Percentiles rank a stretch among this genome's conserved stretches.
phyloP scores from a whole-genome alignment of 31 red algal species.

The Asparagopsis taxiformis region DNA sequence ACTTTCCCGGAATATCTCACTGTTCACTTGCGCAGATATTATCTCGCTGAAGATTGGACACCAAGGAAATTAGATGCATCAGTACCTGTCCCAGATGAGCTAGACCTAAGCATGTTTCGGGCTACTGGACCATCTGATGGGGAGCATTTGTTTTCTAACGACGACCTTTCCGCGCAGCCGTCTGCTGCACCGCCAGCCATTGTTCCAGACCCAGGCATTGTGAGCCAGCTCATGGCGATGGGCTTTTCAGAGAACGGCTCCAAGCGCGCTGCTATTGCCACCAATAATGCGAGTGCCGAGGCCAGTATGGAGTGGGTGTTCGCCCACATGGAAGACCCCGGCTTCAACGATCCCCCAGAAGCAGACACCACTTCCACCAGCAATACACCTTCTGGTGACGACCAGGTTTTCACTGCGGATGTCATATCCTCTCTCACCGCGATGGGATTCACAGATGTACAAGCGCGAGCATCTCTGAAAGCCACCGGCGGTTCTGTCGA shows the following conservation, averaged over 20 bases:
- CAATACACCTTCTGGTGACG: background rate
- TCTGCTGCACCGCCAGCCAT: conserved; percentile 23
- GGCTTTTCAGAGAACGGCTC: conserved; percentile 84
- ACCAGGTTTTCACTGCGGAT: conserved; percentile 10
- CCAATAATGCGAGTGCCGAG: conserved; percentile 54
- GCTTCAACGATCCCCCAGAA: conserved; percentile 71
- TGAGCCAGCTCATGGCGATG: conserved; percentile 68
- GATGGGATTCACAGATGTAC: conserved; percentile 85
- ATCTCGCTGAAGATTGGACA: conserved; percentile 83
- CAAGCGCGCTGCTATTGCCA: conserved; percentile 80
- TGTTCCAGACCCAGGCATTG: conserved; percentile 63
- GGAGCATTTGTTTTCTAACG: conserved; percentile 54
- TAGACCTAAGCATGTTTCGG: conserved; percentile 54
- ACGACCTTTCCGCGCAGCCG: conserved; percentile 12
- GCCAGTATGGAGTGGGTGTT: conserved; percentile 83
- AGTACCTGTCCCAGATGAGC: conserved; percentile 58
- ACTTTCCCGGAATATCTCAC: conserved; percentile 74
- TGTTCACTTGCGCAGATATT: conserved; percentile 72
- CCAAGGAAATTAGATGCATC: conserved; percentile 80
- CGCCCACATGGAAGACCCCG: conserved; percentile 70
- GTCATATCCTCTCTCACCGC: conserved; percentile 26
- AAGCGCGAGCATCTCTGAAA: conserved; percentile 70
- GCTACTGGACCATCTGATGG: conserved; percentile 52
- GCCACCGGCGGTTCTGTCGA: conserved; percentile 55
- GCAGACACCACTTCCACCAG: background rate